Conservation (phyloP, 331 rosid species). For the Phaseolus coccineus region DNA sequence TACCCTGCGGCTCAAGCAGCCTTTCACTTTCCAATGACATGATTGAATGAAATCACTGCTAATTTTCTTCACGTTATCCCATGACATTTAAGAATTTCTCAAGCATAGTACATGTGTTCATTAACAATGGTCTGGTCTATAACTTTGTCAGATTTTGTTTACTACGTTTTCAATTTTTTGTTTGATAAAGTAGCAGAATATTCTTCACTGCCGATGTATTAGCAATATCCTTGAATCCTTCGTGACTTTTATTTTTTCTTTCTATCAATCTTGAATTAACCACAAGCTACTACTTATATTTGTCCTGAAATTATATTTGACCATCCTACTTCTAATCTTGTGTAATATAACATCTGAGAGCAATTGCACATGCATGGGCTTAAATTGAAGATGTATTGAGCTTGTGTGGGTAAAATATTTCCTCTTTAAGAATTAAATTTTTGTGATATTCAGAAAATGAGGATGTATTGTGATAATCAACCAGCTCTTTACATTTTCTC, state of each 20-base stretch:
- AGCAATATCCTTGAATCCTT: neutral
- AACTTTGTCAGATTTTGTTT: slow-evolving; percentile 31
- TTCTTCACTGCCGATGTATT: neutral
- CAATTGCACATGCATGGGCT: neutral
- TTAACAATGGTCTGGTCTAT: slow-evolving; percentile 18
- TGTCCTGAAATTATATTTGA: neutral
- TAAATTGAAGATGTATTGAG: no score
- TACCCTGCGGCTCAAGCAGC: neutral
- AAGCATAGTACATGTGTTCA: neutral
- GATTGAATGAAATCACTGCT: slow-evolving; percentile 24
- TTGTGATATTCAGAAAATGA: no score
- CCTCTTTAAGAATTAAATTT: no score
- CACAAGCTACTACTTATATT: neutral
- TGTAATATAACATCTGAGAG: neutral
- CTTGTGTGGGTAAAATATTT: no score
- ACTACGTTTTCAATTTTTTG: slow-evolving; percentile 4
- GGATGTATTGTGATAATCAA: no score
- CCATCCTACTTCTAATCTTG: neutral
- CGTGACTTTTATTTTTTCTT: slow-evolving; percentile 4
- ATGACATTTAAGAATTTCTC: no score
- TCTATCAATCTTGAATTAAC: slow-evolving; percentile 7
- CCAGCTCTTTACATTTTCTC: no score
- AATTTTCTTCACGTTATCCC: slow-evolving; percentile 27
- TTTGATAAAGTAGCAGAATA: slow-evolving; percentile 26
- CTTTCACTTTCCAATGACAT: slow-evolving; percentile 5